Evolutionary conservation across 2,329 filamentous ascomycete genomes (phyloP), one percentile per base, ranked within the genome.

Genomic region (Pseudocercospora ulei): DNA sequence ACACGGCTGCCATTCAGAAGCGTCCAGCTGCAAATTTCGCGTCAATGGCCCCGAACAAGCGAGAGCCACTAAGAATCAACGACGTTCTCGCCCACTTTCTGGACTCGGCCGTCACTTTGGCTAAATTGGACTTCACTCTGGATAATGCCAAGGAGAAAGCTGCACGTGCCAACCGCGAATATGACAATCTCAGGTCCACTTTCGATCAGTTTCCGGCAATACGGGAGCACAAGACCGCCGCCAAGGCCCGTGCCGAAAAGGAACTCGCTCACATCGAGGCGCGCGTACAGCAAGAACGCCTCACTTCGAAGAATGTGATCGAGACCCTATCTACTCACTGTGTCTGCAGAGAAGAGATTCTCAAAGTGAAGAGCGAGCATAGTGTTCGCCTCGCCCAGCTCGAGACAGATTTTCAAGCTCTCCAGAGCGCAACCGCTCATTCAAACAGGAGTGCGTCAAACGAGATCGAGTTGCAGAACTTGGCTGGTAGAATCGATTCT

Each of bases 181-280:
- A 36, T 26, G 16, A 24, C 19, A 22, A 22, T 7, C 12, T 39
- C 7, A 13, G 33, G 18, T 7, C 22, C 14, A 24, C 36, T n/a
- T 43, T 43, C 3, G 11, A 22, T 9, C 7, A 18, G 3, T 43
- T 43, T 16, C 41, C 41, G 11, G 41, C 41, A 14, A 43, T 43
- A 20, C 35, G 39, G 31, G 41, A 39, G 13, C 30, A 43, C 19
- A 43, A 43, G 22, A 39, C 41, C 5, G 17, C 14, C 5, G 36
- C 41, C 8, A 31, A 28, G 17, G 13, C 20, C 7, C 24, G 23
- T 7, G 36, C 41, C 9, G 25, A 13, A 20, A 13, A 30, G n/a
- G 24, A 28, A 33, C 13, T 43, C 11, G 13, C 16, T 7, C 18
- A 17, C 16, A 27, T 43, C 18, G 17, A 43, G 12, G 16, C 16